Evolutionary conservation across 2,329 filamentous ascomycete genomes (phyloP).

Genomic region (Ophiostoma ips): DNA sequence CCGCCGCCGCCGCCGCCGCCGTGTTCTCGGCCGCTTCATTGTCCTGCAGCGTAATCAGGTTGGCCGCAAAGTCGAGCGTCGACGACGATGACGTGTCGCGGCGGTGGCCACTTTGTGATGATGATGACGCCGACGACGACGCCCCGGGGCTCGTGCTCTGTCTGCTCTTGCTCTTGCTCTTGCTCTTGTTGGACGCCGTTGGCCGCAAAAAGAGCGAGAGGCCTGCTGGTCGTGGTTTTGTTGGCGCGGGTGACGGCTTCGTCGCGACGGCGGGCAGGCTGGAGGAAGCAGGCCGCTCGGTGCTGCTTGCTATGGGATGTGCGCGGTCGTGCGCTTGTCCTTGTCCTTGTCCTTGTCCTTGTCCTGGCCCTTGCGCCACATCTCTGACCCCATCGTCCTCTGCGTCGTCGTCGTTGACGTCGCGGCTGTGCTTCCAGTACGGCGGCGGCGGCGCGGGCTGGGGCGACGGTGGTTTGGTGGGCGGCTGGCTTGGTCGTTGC

Average conservation of each 20-base stretch:
- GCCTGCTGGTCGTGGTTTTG: not conserved
- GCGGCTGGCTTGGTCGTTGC: not conserved
- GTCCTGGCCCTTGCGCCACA: too few species aligned
- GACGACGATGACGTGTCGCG: slow-evolving; percentile 8
- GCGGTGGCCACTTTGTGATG: not conserved
- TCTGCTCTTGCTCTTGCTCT: not conserved
- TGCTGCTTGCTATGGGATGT: too few species aligned
- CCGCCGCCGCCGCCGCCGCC: too few species aligned
- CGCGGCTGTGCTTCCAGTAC: slow-evolving; percentile 13
- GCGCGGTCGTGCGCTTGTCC: too few species aligned
- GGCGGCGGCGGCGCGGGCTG: slow-evolving; percentile 7
- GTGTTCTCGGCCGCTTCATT: slow-evolving; percentile 31
- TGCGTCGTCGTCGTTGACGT: not conserved
- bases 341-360: not conserved
- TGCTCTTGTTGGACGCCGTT: not conserved
- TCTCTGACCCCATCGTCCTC: too few species aligned
- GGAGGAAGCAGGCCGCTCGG: not conserved
- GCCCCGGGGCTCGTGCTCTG: not conserved
- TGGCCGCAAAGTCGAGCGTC: not conserved
- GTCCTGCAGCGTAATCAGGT: slow-evolving; percentile 43
- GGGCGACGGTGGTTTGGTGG: not conserved
- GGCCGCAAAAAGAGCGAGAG: not conserved
- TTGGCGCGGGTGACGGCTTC: not conserved
- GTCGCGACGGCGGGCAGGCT: not conserved
- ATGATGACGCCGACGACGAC: too few species aligned